Conservation (phyloP, 2,329 filamentous ascomycete species). For the Ophiocordyceps sinensis region DNA sequence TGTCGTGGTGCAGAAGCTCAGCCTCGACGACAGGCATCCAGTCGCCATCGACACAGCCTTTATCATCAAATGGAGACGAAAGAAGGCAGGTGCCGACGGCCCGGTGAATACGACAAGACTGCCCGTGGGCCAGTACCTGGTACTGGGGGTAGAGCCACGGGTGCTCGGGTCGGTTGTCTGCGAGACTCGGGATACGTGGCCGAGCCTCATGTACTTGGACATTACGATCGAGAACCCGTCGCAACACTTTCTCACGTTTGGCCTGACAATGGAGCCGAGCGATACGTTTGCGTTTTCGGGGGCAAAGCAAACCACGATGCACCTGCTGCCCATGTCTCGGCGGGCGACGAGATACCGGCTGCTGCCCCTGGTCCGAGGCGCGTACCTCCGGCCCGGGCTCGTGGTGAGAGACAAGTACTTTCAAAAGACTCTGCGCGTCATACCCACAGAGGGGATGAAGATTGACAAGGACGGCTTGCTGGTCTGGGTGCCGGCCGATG, state of each 20-base stretch:
- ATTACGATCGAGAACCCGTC: conserved; percentile 84
- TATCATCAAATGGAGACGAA: conserved; percentile 62
- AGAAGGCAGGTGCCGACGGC: conserved; percentile 15
- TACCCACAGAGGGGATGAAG: conserved; percentile 61
- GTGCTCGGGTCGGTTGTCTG: conserved; percentile 52
- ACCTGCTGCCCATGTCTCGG: conserved; percentile 70
- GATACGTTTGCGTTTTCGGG: conserved; percentile 91
- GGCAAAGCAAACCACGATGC: conserved; percentile 63
- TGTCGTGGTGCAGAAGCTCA: conserved; percentile 59
- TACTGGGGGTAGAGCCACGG: conserved; percentile 74
- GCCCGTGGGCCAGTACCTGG: conserved; percentile 62
- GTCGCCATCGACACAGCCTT: conserved; percentile 63
- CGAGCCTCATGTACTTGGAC: conserved; percentile 29
- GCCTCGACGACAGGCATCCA: conserved; percentile 68
- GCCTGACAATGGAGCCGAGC: conserved; percentile 78
- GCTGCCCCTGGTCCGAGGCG: conserved; percentile 48
- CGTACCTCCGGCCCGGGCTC: conserved; percentile 58
- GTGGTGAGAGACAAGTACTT: conserved; percentile 83
- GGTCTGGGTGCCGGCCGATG: conserved; percentile 39
- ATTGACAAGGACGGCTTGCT: conserved; percentile 48
- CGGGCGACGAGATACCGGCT: conserved; percentile 61
- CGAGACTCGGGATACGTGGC: conserved; percentile 13
- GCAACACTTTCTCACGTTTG: conserved; percentile 88
- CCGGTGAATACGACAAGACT: conserved; percentile 50
- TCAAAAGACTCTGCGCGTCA: conserved; percentile 73